Evolutionary conservation across 164 flowering plant genomes (phyloP).

Genomic region (Macadamia tetraphylla): DNA sequence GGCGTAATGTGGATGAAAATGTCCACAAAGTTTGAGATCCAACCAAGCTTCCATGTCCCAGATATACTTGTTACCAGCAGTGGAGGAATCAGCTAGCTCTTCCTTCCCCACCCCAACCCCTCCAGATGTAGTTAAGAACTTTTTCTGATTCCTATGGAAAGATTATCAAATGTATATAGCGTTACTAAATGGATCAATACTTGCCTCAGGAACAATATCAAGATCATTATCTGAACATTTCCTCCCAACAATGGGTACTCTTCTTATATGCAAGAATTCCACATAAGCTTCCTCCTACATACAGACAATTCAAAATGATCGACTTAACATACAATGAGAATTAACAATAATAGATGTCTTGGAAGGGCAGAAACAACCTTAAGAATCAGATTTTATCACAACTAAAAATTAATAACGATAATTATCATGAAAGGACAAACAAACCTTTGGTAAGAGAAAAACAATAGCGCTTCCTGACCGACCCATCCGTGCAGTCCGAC

Average conservation of each 20-base stretch:
- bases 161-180: neutral
- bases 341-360: neutral
- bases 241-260: slow-evolving; percentile 71
- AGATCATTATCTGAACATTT: slow-evolving; percentile 41
- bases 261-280: slow-evolving; percentile 64
- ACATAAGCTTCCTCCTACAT: slow-evolving; percentile 89
- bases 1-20: too few relatives aligned
- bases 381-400: neutral
- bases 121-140: too few relatives aligned
- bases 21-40: too few relatives aligned
- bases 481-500: slow-evolving; percentile 93
- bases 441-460: slow-evolving; percentile 81
- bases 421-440: neutral
- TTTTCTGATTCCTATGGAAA: neutral
- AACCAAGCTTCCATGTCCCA: too few relatives aligned
- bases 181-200: slow-evolving; percentile 6
- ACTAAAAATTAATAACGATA: neutral
- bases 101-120: too few relatives aligned
- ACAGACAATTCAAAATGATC: neutral
- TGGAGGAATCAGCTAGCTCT: too few relatives aligned
- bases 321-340: neutral
- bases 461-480: slow-evolving; percentile 76
- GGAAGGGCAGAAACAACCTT: neutral
- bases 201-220: slow-evolving; percentile 70
- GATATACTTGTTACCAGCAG: too few relatives aligned